phyloP scores from a whole-genome alignment of 2,329 filamentous ascomycete species.

The Apiospora sp. region DNA sequence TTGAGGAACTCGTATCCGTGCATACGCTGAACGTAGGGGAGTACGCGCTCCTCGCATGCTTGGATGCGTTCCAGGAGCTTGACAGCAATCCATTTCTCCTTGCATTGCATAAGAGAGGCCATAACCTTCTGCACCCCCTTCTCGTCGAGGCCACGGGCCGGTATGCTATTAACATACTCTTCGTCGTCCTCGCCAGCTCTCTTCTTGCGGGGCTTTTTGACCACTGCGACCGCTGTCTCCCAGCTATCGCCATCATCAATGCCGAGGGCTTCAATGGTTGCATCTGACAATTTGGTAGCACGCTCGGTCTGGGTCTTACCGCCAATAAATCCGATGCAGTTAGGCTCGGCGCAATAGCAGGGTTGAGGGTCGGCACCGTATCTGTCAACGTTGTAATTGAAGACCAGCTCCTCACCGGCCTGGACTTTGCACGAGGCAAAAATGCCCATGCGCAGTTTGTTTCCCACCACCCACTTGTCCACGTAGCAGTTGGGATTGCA shows the following conservation, averaged over 20 bases:
- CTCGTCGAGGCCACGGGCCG: conserved; percentile 43
- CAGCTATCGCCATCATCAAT: conserved; percentile 93
- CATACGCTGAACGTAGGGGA: conserved; percentile 92
- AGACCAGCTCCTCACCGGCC: conserved; percentile 92
- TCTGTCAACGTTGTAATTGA: conserved; percentile 99
- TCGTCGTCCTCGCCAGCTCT: conserved; percentile 91
- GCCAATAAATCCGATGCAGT: conserved; percentile 95
- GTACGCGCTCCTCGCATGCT: conserved; percentile 83
- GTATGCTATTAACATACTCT: conserved; percentile 86
- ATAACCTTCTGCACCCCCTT: conserved; percentile 46
- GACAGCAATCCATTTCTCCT: conserved; percentile 99
- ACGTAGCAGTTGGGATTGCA: conserved; percentile 99
- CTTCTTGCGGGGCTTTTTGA: conserved; percentile 90
- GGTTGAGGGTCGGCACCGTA: conserved; percentile 97
- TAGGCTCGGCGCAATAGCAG: conserved; percentile 94
- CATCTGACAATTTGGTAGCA: conserved; percentile 87
- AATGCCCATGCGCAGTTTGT: conserved; percentile 98
- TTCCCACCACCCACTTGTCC: conserved; percentile 98
- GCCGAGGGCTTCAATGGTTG: conserved; percentile 92
- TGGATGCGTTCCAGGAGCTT: conserved; percentile 92
- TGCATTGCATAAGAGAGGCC: conserved; percentile 93
- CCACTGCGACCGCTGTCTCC: conserved; percentile 79
- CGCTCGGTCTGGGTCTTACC: conserved; percentile 97
- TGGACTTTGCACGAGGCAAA: conserved; percentile 87
- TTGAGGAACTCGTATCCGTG: conserved; percentile 97